Evolutionary conservation across 208 protist genomes (phyloP), one percentile per base, ranked within the genome.

Genomic region (Wallacemonas collosoma): DNA sequence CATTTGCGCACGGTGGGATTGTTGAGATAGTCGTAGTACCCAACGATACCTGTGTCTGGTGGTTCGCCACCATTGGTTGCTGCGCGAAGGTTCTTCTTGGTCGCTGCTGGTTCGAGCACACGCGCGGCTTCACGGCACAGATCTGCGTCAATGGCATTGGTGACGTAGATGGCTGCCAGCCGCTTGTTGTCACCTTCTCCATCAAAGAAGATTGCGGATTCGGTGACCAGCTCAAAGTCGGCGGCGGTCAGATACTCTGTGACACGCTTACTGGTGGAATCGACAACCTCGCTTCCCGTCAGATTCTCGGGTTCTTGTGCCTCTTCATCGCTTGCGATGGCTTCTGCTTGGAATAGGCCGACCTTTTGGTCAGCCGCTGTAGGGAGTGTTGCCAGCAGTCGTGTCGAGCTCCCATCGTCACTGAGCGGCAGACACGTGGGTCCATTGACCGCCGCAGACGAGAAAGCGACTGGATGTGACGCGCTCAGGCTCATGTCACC

Each of bases 11-110:
- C 75, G 3, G 78, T 88, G 3, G 92, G 91, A 65, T 93, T 94
- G 47, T 79, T 95, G 15, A 96, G 76, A 65, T 97, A 98, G 73
- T 98, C 94, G 71, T 98, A 98, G 72, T 89, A 96, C 43, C 92
- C 94, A 0, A 93, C 88, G 71, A 98, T 93, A 55, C 94, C 92
- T 8, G 89, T 95, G 66, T 95, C 81, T 11, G 92, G 94, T 39
- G 90, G 89, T n/a, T 68, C 56, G 36, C 92, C 92, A 43, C 91
- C 90, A 80, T 98, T 97, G 8, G 81, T 88, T 3, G 71, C 71
- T 0, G 88, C 86, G 39, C 94, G 77, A 61, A 93, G 57, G 72
- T 98, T 95, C 56, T 83, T 82, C 17, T 72, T 85, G 8, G 89
- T 95, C 38, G 92, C 91, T 14, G 90, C 93, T 5, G 75, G 73